These are phyloP conservation scores for Tolypocladium endophyticum DNA, from an alignment of 2,329 filamentous ascomycete species.

Conservation along the genomic window DNA sequence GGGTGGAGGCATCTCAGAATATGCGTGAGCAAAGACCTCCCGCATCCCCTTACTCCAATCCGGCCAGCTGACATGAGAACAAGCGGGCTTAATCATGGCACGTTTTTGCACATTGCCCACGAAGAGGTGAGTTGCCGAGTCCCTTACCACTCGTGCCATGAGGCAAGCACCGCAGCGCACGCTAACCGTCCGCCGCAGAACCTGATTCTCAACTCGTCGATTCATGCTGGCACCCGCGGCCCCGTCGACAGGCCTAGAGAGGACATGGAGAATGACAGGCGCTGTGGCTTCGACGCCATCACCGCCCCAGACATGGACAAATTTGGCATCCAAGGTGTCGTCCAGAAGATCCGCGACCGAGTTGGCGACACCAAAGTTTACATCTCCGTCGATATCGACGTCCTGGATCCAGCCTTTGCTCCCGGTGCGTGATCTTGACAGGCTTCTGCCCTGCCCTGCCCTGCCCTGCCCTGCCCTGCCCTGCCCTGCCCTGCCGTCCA, in stretches of 20 bases:
- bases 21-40: background rate
- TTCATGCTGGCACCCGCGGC: conserved; percentile 72
- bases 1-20: background rate
- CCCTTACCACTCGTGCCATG: background rate
- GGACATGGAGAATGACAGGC: conserved; percentile 11
- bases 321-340: conserved; percentile 55
- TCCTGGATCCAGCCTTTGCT: conserved; percentile 50
- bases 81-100: conserved; percentile 12
- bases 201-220: conserved; percentile 58
- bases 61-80: background rate
- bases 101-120: conserved; percentile 13
- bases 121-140: conserved; percentile 6
- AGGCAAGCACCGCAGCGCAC: background rate
- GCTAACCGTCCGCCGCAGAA: conserved; percentile 2
- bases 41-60: background rate
- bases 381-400: conserved; percentile 67
- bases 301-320: conserved; percentile 58
- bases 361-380: conserved; percentile 68
- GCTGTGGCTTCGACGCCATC: conserved; percentile 12
- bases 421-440: conserved; percentile 4
- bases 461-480: no score
- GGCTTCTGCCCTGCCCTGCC: background rate
- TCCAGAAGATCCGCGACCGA: conserved; percentile 54
- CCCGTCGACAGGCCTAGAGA: conserved; percentile 43
- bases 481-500: background rate